Evolutionary conservation across 2,329 filamentous ascomycete species (phyloP), one percentile per base, ranked within the genome.

Genomic region (Aspergillus sp.): DNA sequence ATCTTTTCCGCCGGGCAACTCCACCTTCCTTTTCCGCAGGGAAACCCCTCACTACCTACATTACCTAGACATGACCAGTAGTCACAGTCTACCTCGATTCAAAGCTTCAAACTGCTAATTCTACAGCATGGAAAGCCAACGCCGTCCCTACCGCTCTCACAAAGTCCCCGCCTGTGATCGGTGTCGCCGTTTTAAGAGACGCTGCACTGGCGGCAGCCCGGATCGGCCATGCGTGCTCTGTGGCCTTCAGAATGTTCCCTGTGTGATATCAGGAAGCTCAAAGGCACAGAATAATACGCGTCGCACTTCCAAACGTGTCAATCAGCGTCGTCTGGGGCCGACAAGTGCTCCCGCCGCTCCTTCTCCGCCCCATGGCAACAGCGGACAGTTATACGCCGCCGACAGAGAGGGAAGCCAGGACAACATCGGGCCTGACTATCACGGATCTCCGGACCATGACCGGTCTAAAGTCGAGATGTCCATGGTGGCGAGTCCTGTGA

Each of bases 161-260:
- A 56, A 58, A 33, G 17, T 55, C 36, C 59, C 57, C 22, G 59
- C 59, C 9, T 62, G 59, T 45, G 55, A 60, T 44, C 57, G 55
- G 47, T 61, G 60, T 47, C 59, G 55, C 35, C 55, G 53, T 17
- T 55, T 59, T 38, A 59, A 61, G 53, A 52, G 49, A 9, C 53
- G 58, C 48, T 61, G 60, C 46, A 55, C 51, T 3, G 52, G 55
- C 20, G 45, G 58, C 7, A 44, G 47, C 24, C 44, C 59, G 24
- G 54, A 55, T 46, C 57, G 49, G 22, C 52, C 56, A 17, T 61
- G 59, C 49, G 33, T 56, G 43, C 44, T 56, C 33, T 62, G 57
- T 50, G 43, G 36, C 38, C 47, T 58, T 20, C 55, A 60, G 17
- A 51, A 52, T 19, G 51, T 52, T 16, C n/a, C 50, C 36, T 61